These are phyloP conservation scores for Diaporthe velutina DNA, from an alignment of 2,329 filamentous ascomycete species.

Conservation along the genomic window DNA sequence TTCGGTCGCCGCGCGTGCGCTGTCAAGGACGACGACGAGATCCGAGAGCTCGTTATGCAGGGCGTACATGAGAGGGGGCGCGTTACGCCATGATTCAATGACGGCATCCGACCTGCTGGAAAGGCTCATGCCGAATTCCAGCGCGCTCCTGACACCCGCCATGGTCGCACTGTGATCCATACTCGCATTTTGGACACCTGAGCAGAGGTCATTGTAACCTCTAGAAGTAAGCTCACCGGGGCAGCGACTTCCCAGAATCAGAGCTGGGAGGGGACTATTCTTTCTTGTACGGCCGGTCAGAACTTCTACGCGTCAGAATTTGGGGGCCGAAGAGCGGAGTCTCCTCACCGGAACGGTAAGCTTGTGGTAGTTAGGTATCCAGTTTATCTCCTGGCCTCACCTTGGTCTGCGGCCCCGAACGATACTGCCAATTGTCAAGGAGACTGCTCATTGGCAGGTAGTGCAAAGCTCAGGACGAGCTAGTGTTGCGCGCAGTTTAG, in stretches of 20 bases:
- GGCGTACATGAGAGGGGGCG: constrained; percentile 4
- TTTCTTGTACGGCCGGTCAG: not conserved
- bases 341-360: not conserved
- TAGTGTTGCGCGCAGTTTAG: not conserved
- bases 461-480: not conserved
- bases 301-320: not conserved
- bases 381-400: not conserved
- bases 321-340: not conserved
- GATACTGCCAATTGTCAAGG: not conserved
- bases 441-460: not conserved
- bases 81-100: not conserved
- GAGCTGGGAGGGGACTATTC: not conserved
- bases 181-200: not conserved
- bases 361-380: not conserved
- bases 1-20: not conserved
- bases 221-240: not conserved
- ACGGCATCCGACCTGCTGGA: not conserved
- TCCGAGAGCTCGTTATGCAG: constrained; percentile 2
- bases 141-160: not conserved
- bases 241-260: not conserved
- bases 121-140: not conserved
- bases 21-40: not conserved
- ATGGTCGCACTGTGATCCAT: not conserved
- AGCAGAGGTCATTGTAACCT: not conserved
- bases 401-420: not conserved